Base-by-base conservation (phyloP, 345 rosid genomes). In the Carallia pectinifolia region DNA sequence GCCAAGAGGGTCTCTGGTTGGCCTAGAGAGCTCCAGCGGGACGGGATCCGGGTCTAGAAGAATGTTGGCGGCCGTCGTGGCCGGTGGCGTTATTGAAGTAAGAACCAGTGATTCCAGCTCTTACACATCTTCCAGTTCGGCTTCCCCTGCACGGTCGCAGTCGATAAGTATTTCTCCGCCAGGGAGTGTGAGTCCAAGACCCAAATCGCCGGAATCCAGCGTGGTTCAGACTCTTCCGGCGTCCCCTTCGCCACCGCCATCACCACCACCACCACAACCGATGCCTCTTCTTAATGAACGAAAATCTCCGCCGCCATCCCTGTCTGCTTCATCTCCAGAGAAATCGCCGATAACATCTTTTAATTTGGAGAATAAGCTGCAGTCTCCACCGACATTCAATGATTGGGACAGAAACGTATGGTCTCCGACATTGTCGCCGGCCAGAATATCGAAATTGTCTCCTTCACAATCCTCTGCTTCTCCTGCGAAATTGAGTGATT, bases 101-200 rank as follows among this genome's bases (percentile, higher is more conserved):
- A 78, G 75, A 39, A 90, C 67, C 58, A 78, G 77, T 37, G 88
- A 73, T 55, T 83, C 86, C 62, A 88, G 86, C 66, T 90, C 97
- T 15, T 80, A 81, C 61, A 85, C 90, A 27, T 85, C 92, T 39
- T 89, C 99, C 7, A 82, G 82, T 71, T 88, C 97, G 19, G 86
- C 75, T 19, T 93, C 98, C 33, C 96, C 91, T 2, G 86, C 81
- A 31, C 82, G 97, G 62, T 96, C 99, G 15, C 86, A 83, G 1
- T 90, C 94, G 2, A 79, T 85, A n/a, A 92, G 99, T 53, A 87
- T 89, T 55, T 96, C 98, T 27, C 92, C 97, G 19, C 91, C 97
- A 30, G 84, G 75, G 59, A 90, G 97, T 74, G 73, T 77, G 73
- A 84, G 85, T 23, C 89, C 90, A 29, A 68, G 76, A 33, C 77